Evolutionary conservation across 352 stramenopile species (phyloP), one percentile per base, ranked within the genome.

Genomic region (Globisporangium barbulae): DNA sequence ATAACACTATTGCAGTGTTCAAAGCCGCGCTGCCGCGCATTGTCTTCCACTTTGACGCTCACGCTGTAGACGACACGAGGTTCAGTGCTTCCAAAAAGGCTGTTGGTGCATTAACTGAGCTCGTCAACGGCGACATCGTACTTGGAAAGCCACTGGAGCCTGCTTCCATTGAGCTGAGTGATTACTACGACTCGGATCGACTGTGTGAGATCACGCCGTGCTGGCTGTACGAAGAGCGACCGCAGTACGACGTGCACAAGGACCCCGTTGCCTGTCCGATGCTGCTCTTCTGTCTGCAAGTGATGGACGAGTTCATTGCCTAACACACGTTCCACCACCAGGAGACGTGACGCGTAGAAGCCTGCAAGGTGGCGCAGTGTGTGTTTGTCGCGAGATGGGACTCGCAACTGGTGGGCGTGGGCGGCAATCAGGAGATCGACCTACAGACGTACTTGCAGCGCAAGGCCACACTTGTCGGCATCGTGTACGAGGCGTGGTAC

Each of bases 281-380:
- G 70, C 57, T 95, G 58, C 67, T 92, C 12, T 92, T 93, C 56
- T 89, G 77, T 37, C 66, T 93, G 15, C 84, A 93, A 64, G 76
- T 71, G 28, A 58, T 93, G 28, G 81, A 95, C 65, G 78, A 93
- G 62, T 91, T 88, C 59, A 78, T 95, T 45, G 70, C 76, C 1
- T 70, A 60, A 21, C 68, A 73, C 49, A 61, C 68, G 57, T 72
- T 73, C 58, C 60, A 71, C 44, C 65, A 44, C 0, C 62, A 72
- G 15, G 71, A 79, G 5, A 48, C 67, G 5, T 90, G 80, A 61
- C 66, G 81, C 53, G 63, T 88, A 2, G 61, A 75, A 47, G 72
- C 71, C 0, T 91, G 83, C 57, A 78, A 78, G 13, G 15, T 91
- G 1, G 81, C 84, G 35, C 74, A 83, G 8, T 65, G 72, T 30